Conservation (phyloP, 176 grass and related monocot species). For the Carex scoparia region DNA sequence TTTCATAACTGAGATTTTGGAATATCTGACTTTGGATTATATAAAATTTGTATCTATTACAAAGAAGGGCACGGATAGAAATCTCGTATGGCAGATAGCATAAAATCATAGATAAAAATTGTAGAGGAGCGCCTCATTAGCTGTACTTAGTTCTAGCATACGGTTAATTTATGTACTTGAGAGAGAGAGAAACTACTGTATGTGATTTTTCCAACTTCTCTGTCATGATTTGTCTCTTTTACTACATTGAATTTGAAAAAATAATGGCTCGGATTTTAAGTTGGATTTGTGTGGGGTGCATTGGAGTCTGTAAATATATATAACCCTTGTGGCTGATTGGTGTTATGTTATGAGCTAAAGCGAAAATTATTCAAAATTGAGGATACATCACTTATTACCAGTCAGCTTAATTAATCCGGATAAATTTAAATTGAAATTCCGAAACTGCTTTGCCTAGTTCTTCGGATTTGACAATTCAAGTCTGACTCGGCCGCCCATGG, state of each 20-base stretch:
- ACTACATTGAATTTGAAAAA: neutral
- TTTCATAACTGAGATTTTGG: neutral
- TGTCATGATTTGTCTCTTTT: conserved; percentile 15
- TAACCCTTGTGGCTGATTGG: neutral
- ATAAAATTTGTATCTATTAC: neutral
- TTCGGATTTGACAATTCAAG: too few relatives aligned
- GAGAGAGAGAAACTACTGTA: neutral
- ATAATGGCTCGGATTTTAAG: conserved; percentile 7
- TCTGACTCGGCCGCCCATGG: too few relatives aligned
- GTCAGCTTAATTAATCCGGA: neutral
- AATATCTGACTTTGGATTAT: conserved; percentile 2
- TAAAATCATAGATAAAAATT: neutral
- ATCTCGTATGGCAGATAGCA: neutral
- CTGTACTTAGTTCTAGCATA: neutral
- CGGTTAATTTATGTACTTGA: neutral
- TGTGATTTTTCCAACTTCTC: conserved; percentile 10
- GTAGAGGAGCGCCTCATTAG: neutral
- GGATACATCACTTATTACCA: too few relatives aligned
- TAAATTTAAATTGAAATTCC: neutral
- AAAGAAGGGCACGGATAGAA: neutral
- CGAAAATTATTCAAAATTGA: neutral
- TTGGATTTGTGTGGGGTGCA: neutral
- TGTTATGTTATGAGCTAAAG: neutral
- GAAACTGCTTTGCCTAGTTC: neutral
- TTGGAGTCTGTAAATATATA: neutral